Evolutionary conservation across 1,284 basidiomycete genomes (phyloP).

Genomic region (Exobasidium cylindrosporum): DNA sequence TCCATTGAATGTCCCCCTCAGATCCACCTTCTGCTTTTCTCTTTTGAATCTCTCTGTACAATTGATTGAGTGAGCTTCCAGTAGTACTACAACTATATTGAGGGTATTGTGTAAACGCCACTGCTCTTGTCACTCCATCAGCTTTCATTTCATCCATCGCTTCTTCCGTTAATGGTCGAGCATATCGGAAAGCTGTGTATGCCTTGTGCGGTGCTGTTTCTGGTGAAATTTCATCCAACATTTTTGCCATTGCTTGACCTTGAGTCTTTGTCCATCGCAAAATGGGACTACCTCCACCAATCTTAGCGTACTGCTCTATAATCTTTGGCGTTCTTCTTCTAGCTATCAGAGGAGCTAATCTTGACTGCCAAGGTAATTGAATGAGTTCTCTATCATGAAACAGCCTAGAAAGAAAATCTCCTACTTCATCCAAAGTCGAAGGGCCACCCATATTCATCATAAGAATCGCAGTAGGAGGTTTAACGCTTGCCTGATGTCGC

Average conservation of each 20-base stretch:
- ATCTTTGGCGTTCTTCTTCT: constrained; percentile 88
- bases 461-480: constrained; percentile 69
- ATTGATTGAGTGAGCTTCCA: constrained; percentile 91
- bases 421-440: constrained; percentile 63
- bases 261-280: constrained; percentile 83
- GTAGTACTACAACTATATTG: constrained; percentile 99
- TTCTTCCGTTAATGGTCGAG: constrained; percentile 79
- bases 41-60: constrained; percentile 65
- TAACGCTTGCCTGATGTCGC: constrained; percentile 7
- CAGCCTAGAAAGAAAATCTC: constrained; percentile 79
- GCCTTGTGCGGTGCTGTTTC: constrained; percentile 90
- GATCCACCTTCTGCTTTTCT: constrained; percentile 40
- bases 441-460: constrained; percentile 99
- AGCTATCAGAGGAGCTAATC: constrained; percentile 85
- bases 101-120: constrained; percentile 98
- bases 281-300: constrained; percentile 98
- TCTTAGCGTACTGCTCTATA: constrained; percentile 87
- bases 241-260: constrained; percentile 80
- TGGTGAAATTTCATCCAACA: constrained; percentile 90
- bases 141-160: constrained; percentile 78
- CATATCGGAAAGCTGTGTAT: constrained; percentile 71
- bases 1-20: constrained; percentile 77
- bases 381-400: constrained; percentile 96
- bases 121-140: constrained; percentile 86
- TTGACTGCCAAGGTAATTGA: constrained; percentile 80